Evolutionary conservation across 148 eudicot genomes (phyloP), one percentile per base, ranked within the genome.

Genomic region (Camellia japonica): DNA sequence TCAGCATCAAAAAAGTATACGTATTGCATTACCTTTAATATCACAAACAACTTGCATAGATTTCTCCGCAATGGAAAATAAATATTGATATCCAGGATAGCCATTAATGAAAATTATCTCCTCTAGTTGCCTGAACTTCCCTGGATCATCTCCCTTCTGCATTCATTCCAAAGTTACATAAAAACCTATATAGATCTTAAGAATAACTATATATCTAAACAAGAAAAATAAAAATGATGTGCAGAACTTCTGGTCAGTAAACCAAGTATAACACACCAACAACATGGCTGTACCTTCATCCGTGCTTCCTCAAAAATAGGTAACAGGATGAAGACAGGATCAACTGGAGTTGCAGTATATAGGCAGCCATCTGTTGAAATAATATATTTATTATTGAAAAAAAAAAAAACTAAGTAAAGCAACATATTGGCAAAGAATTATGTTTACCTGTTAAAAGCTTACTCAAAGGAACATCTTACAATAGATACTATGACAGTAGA

Each of bases 41-140:
- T 97, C 99, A 87, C 99, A 97, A 83, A 97, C 96, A 75, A 92
- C 78, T 47, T 82, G 79, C 97, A 97, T 92, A 10, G 89, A 88
- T 82, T 84, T 89, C 81, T 92, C 97, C 4, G 88, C 93, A 83
- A 91, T 75, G 70, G 90, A 82, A 60, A 85, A 81, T 64, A 97
- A 80, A 75, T 85, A 80, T 61, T 87, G 95, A 87, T 94, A 97
- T 74, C 88, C 98, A n/a, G 95, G 94, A 87, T 87, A 93, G 64
- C 88, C 91, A 43, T 90, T 88, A 74, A 94, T 55, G 75, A 82
- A 97, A 19, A 94, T 71, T n/a, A 97, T 90, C 80, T 97, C 99
- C 79, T 97, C 99, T 68, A 97, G 72, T 80, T 94, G 99, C 88
- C 98, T 87, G 84, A 97, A 97, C 83, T 94, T 97, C 78, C 99